Conservation (phyloP, 805 yeast species). For the Candida taoyuanica region DNA sequence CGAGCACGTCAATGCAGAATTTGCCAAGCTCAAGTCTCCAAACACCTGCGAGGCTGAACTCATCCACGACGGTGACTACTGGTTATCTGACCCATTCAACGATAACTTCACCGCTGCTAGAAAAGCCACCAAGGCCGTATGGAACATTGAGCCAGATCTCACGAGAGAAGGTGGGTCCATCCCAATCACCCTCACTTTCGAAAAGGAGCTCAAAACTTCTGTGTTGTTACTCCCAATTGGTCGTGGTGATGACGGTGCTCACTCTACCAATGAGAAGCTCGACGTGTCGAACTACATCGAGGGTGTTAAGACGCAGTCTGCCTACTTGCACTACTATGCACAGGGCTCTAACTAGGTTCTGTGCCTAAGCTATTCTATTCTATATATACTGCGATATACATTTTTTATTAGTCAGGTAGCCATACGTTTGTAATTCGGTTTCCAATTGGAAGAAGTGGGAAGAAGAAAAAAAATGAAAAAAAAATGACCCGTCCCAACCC, state of each 20-base stretch:
- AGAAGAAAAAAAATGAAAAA: no score
- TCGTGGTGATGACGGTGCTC: conserved; percentile 99
- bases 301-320: conserved; percentile 90
- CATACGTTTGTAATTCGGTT: no score
- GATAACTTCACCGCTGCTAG: conserved; percentile 91
- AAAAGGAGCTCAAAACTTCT: conserved; percentile 76
- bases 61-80: conserved; percentile 92
- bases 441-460: no score
- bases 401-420: not conserved
- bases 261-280: conserved; percentile 93
- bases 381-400: no score
- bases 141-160: conserved; percentile 93
- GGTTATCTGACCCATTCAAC: conserved; percentile 94
- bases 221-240: conserved; percentile 96
- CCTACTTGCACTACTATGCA: conserved; percentile 86
- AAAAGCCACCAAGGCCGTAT: conserved; percentile 89
- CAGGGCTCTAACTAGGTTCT: conserved; percentile 8
- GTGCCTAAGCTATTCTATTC: no score
- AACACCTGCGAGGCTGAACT: conserved; percentile 69
- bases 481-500: no score
- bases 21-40: conserved; percentile 67
- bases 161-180: conserved; percentile 99
- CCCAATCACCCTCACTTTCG: conserved; percentile 94
- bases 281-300: conserved; percentile 84
- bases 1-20: conserved; percentile 61